A percentile compares a stretch with the other conserved stretches of the same genome.
Evolutionary conservation across 495 filamentous ascomycete species (phyloP).

Genomic region (Aspergillus homomorphus): DNA sequence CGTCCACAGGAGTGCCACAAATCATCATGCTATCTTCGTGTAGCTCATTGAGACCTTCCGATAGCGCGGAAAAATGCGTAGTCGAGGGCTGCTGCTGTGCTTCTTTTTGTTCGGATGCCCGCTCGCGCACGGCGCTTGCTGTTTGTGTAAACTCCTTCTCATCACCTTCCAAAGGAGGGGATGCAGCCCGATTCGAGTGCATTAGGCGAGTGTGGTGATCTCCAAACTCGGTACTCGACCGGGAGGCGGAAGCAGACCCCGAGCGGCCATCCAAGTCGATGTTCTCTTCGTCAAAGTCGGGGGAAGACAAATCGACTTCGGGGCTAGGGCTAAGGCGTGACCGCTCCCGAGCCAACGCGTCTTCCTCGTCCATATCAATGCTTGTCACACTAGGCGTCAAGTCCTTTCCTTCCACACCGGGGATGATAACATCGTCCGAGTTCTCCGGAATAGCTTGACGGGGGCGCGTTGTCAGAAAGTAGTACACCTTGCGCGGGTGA

Average conservation of each 20-base stretch:
- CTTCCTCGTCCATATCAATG: conserved; percentile 64
- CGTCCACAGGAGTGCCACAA: conserved; percentile 34
- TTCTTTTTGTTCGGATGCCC: conserved; percentile 57
- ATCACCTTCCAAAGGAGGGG: conserved; percentile 88
- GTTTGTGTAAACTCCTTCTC: conserved; percentile 97
- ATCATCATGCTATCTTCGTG: conserved; percentile 32
- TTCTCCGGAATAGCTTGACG: conserved; percentile 80
- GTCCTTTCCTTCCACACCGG: conserved; percentile 43
- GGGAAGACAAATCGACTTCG: conserved; percentile 86
- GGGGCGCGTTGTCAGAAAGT: conserved; percentile 81
- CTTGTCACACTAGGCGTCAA: conserved; percentile 87
- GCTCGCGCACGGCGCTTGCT: conserved; percentile 78
- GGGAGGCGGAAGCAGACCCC: conserved; percentile 48
- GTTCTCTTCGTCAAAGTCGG: conserved; percentile 76
- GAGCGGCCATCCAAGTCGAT: conserved; percentile 42
- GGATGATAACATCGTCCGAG: conserved; percentile 49
- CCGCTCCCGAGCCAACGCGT: conserved; percentile 67
- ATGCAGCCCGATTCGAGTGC: conserved; percentile 68
- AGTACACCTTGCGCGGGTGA: conserved; percentile 93
- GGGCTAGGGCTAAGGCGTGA: conserved; percentile 81
- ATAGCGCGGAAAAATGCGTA: conserved; percentile 34
- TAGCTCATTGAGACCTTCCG: conserved; percentile 33
- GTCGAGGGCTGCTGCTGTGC: conserved; percentile 25
- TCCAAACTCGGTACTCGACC: conserved; percentile 55
- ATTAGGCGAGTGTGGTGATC: conserved; percentile 42